Base-by-base conservation (phyloP, 148 eudicot genomes). In the Chenopodium album region DNA sequence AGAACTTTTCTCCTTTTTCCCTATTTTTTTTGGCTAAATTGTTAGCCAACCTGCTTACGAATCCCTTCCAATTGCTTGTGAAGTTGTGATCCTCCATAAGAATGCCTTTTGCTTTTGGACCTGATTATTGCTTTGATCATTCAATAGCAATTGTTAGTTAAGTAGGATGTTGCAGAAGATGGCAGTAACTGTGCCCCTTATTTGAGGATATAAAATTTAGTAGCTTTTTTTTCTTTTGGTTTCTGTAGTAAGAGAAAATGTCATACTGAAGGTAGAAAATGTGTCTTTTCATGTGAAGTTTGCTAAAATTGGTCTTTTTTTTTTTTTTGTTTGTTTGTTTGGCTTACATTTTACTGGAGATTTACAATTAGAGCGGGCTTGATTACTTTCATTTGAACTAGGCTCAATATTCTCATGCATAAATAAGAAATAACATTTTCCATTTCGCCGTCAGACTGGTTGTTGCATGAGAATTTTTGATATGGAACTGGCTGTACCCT, bases 1-100 rank as follows among this genome's bases (percentile, higher is more conserved):
- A 86, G 34, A 9, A 31, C 14, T 76, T 60, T 60, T 76, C 22
- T 78, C 75, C 63, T 54, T 56, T 70, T 66, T 17, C 2, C n/a
- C 59, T 28, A 28, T 69, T 32, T 76, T 72, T 71, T 17, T 22
- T 10, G 19, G 70, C 46, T n/a, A 9, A 32, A 37, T 12, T 16
- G 22, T 14, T 23, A 73, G 41, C 76, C 67, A 28, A 26, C 78
- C 17, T 71, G 56, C 54, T 76, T 32, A 12, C 44, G 6, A 6
- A 22, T 0, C 34, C 17, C 32, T 71, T 47, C 19, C 19, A 23
- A 50, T 29, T 78, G 8, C 74, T 69, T 68, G 44, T 28, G 29
- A 28, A 28, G 29, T 28, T 28, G 29, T 78, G 48, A 29, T 66
- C 41, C 14, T 68, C 32, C 13, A 46, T 65, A 66, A 72, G 2